Evolutionary conservation across 176 grass and related monocot species (phyloP), one percentile per base, ranked within the genome.

Genomic region (Stipa capillata): DNA sequence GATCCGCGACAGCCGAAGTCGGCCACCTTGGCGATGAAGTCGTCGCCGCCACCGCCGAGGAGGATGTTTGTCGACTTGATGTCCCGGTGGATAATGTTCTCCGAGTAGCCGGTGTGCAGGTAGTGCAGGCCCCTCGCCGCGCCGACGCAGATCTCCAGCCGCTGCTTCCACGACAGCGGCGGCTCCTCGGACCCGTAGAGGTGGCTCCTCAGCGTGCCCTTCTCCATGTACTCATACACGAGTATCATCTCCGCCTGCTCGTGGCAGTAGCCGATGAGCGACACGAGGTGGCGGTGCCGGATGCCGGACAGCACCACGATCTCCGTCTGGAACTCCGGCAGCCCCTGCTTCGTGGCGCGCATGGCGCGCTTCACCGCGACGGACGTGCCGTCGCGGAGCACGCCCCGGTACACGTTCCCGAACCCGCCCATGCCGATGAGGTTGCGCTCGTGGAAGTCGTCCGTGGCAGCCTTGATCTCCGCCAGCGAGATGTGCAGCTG

Each of bases 11-110:
- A 89, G 76, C 18, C 90, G 55, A 93, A 93, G 61, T 93, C 90
- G 59, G 90, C 84, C 17, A 93, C 83, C 70, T 89, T 93, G 14
- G 86, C 69, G 13, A 82, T 24, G 74, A 50, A 87, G 9, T 57
- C 83, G 32, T 88, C 79, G 74, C 5, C 2, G 6, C 13, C 13
- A 24, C 3, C 3, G 6, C 84, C 69, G 54, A 92, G 48, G 1
- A 94, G 86, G 24, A 94, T 94, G 84, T 94, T 94, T 72, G 89
- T 94, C 3, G 92, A 91, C 80, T 89, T 94, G 42, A 94, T 86
- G 71, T 94, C 92, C 6, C 92, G 88, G 73, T 94, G 92, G 69
- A 94, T 94, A 33, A 94, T 89, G 74, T 76, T 91, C 51, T 89
- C 80, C 0, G 84, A 60, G 45, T 76, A 72, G 5, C 75, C 83